Percentiles rank a stretch among this genome's conserved stretches.
Conservation (phyloP, 192 early-diverging fungal species). For the Coemansia sp. region DNA sequence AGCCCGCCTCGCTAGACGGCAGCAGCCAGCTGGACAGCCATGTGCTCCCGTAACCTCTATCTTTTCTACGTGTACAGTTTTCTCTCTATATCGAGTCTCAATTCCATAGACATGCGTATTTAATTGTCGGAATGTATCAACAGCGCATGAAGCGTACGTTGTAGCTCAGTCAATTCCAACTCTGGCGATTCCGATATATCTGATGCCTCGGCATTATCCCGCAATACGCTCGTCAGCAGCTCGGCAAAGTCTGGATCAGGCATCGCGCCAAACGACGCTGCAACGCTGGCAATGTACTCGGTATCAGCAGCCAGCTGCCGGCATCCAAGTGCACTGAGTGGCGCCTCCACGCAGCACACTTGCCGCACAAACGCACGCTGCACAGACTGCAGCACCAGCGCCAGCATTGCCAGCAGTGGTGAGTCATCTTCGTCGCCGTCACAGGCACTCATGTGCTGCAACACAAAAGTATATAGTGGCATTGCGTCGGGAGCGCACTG, state of each 20-base stretch:
- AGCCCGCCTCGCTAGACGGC: not conserved
- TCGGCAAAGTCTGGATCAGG: constrained; percentile 20
- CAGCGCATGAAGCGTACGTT: too few relatives aligned
- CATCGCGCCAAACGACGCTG: constrained; percentile 18
- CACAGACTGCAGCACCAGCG: constrained; percentile 30
- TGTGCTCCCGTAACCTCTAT: too few relatives aligned
- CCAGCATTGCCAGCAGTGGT: constrained; percentile 32
- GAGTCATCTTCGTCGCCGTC: not conserved
- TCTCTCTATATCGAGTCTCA: not conserved
- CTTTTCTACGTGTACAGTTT: not conserved
- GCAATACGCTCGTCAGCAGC: constrained; percentile 4
- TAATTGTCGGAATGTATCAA: too few relatives aligned
- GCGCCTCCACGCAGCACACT: constrained; percentile 24
- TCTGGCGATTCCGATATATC: not conserved
- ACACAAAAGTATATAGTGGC: constrained; percentile 18
- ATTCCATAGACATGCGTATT: too few relatives aligned
- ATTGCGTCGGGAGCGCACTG: constrained; percentile 9
- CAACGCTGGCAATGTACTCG: constrained; percentile 44
- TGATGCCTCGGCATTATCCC: not conserved
- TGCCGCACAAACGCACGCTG: constrained; percentile 17
- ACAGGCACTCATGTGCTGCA: not conserved
- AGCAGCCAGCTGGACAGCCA: not conserved
- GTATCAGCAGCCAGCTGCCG: constrained; percentile 39
- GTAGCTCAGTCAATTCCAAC: too few relatives aligned
- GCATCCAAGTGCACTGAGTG: constrained; percentile 22